A percentile compares a stretch with the other conserved stretches of the same genome.
phyloP scores from a whole-genome alignment of 2,329 filamentous ascomycete species.

The Talaromyces funiculosus region DNA sequence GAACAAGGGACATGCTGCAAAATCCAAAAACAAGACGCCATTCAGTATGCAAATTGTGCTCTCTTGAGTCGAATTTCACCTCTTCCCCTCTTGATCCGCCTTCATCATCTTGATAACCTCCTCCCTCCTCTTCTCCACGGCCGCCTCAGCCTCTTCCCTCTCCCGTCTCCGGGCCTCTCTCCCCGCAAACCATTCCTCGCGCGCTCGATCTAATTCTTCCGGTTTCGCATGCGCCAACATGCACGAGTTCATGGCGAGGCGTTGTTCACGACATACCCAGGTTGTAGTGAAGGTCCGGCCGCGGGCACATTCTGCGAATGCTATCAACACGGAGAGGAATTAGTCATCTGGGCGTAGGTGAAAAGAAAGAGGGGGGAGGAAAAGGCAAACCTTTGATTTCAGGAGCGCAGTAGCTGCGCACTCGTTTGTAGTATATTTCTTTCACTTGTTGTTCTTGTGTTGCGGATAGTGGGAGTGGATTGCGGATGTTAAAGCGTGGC shows the following conservation, averaged over 20 bases:
- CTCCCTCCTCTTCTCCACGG: constrained; percentile 34
- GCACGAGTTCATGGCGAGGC: constrained; percentile 85
- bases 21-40: constrained; percentile 8
- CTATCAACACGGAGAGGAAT: constrained; percentile 43
- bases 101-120: constrained; percentile 40
- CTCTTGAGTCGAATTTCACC: background rate
- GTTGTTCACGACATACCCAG: constrained; percentile 74
- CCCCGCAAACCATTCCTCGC: constrained; percentile 87
- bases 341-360: background rate
- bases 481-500: constrained; percentile 47
- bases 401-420: constrained; percentile 66
- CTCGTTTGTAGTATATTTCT: constrained; percentile 73
- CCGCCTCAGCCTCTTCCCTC: constrained; percentile 55
- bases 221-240: constrained; percentile 84
- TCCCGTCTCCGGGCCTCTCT: constrained; percentile 65
- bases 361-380: background rate
- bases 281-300: constrained; percentile 81
- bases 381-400: constrained; percentile 66
- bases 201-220: constrained; percentile 76
- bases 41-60: constrained; percentile 10
- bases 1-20: background rate
- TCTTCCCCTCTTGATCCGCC: constrained; percentile 28
- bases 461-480: constrained; percentile 76
- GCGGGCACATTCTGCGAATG: constrained; percentile 84
- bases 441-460: constrained; percentile 76